Conservation (phyloP, 805 yeast genomes). For the Lachancea sp. region DNA sequence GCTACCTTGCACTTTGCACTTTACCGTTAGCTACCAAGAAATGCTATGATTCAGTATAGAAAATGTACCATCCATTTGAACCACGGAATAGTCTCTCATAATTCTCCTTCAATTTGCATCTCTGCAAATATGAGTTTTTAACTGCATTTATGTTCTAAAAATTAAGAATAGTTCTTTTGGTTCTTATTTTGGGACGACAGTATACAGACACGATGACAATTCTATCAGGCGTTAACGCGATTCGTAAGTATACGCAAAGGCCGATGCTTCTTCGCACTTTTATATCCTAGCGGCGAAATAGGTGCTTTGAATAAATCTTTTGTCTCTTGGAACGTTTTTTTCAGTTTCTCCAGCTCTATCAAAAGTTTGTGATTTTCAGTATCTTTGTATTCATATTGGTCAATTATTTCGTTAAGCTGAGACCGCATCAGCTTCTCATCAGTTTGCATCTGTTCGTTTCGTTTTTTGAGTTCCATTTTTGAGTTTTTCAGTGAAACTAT, state of each 20-base stretch:
- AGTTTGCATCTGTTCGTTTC: neutral
- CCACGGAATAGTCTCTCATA: too few species aligned
- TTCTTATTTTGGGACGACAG: too few species aligned
- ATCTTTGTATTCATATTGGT: conserved; percentile 1
- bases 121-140: too few species aligned
- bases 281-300: conserved; percentile 2
- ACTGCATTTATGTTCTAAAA: too few species aligned
- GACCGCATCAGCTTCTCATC: neutral
- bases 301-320: neutral
- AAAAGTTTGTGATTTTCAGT: conserved; percentile 1
- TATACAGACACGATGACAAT: too few species aligned
- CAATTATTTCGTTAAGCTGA: neutral
- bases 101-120: too few species aligned
- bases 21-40: too few species aligned
- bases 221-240: neutral
- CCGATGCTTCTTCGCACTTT: neutral
- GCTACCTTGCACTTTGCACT: too few species aligned
- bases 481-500: neutral
- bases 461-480: neutral
- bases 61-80: too few species aligned
- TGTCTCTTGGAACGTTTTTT: neutral
- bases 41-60: too few species aligned
- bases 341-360: neutral
- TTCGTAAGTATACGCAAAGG: neutral
- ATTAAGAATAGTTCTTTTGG: too few species aligned